A percentile compares a stretch with the other conserved stretches of the same genome.
These are phyloP conservation scores for Aspergillus ostianus DNA, from an alignment of 495 filamentous ascomycete species.

Conservation along the genomic window DNA sequence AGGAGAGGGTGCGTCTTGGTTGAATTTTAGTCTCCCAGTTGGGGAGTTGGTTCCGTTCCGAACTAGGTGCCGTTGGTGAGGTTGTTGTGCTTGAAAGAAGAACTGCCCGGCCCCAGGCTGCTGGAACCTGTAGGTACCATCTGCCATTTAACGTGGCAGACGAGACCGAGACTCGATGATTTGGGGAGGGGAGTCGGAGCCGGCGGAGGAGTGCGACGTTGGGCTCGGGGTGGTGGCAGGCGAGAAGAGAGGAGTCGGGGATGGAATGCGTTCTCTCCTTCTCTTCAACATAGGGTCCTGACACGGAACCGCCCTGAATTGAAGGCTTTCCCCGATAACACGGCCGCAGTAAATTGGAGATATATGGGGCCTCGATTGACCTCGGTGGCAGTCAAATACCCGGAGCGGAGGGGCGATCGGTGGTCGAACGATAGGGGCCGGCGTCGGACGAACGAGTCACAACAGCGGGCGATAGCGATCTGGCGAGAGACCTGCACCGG, in stretches of 20 bases:
- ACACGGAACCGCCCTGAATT: slow-evolving; percentile 35
- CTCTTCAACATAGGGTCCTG: slow-evolving; percentile 51
- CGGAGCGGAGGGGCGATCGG: slow-evolving; percentile 12
- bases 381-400: slow-evolving; percentile 5
- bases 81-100: slow-evolving; percentile 55
- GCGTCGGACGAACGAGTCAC: slow-evolving; percentile 36
- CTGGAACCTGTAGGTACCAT: slow-evolving; percentile 77
- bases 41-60: slow-evolving; percentile 57
- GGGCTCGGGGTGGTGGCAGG: slow-evolving; percentile 25
- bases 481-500: slow-evolving; percentile 15
- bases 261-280: slow-evolving; percentile 50
- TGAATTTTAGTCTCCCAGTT: slow-evolving; percentile 47
- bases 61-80: slow-evolving; percentile 49
- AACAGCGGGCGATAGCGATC: slow-evolving; percentile 21
- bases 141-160: slow-evolving; percentile 71
- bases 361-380: background rate
- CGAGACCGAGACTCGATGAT: slow-evolving; percentile 38
- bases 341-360: no score
- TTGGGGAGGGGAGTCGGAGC: slow-evolving; percentile 27
- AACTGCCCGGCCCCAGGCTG: slow-evolving; percentile 67
- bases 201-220: slow-evolving; percentile 19
- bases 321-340: slow-evolving; percentile 6
- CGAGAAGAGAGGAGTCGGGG: slow-evolving; percentile 37
- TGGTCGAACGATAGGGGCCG: slow-evolving; percentile 28
- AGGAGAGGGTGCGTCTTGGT: slow-evolving; percentile 64